Base-by-base conservation (phyloP, 2,329 filamentous ascomycete genomes). In the Pseudogymnoascus verrucosus region DNA sequence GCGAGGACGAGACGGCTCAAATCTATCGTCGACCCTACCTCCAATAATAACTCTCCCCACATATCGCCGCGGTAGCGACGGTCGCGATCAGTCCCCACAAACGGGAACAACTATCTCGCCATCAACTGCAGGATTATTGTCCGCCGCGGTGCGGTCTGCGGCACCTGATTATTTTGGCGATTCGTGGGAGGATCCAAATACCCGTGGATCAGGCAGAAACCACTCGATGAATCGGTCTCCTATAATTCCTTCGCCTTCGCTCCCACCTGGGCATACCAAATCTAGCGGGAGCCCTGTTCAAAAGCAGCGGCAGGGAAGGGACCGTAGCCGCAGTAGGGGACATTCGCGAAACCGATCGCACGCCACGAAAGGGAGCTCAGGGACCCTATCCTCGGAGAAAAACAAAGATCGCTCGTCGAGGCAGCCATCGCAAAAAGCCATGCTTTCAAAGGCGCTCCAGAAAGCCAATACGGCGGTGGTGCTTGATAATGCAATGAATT, bases 401-500 rank as follows among this genome's bases (percentile, higher is more conserved):
- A 74, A 74, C 36, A 68, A 60, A 60, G 63, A 64, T 37, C 69
- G 69, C 57, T 68, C 68, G 57, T 70, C 69, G 71, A 76, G 80
- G 66, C 77, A 77, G n/a, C 84, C 85, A 12, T 91, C 89, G 1
- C 89, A 98, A 74, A 98, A 97, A 79, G 90, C 88, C 10, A 98
- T 98, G 93, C 82, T 99, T 37, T 96, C 93, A n/a, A 90, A 90
- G 70, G 95, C 95, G 0, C 79, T 99, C 63, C 89, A 96, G 73
- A 96, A 97, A 77, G 95, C 95, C 60, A 97, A 99, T 72, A 93
- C 91, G 11, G 95, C 95, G 21, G 95, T 99, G 26, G 84, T 97
- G 68, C 84, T 99, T 42, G 95, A 99, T 77, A 98, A 97, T 82
- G 92, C 91, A 12, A 90, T 95, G 71, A 96, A 98, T 72, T 93